phyloP scores from a whole-genome alignment of 73 alveolate species.

The Blepharisma japonicum region DNA sequence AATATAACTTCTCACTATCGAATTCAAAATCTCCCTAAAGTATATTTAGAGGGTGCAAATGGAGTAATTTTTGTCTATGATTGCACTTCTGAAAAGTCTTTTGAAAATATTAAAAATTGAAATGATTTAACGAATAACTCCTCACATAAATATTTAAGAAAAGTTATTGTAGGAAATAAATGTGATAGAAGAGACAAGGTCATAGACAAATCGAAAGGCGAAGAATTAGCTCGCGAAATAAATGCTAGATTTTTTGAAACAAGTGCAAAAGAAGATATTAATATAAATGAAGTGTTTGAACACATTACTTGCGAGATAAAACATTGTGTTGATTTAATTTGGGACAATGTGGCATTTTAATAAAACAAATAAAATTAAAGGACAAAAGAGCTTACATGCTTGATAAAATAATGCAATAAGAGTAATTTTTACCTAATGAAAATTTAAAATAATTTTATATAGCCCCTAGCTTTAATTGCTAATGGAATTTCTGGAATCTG shows the following conservation, averaged over 20 bases:
- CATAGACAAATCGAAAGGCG: not conserved
- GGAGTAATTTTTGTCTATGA: constrained; percentile 66
- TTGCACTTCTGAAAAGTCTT: constrained; percentile 53
- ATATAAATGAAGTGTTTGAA: not conserved
- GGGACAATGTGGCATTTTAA: too few relatives aligned
- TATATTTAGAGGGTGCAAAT: constrained; percentile 52
- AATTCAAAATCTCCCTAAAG: constrained; percentile 60
- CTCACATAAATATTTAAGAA: constrained; percentile 26
- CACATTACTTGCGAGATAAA: not conserved
- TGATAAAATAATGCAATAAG: too few relatives aligned
- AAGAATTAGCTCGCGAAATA: not conserved
- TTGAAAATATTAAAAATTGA: constrained; percentile 60
- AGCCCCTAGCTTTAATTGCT: too few relatives aligned
- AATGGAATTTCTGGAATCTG: too few relatives aligned
- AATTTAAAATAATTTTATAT: too few relatives aligned
- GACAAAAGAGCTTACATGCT: too few relatives aligned
- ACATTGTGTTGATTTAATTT: too few relatives aligned
- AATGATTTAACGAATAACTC: constrained; percentile 54
- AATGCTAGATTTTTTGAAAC: not conserved
- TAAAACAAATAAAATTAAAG: too few relatives aligned
- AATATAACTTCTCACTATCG: constrained; percentile 69
- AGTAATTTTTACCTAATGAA: too few relatives aligned
- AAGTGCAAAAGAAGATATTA: not conserved
- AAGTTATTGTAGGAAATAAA: constrained; percentile 46
- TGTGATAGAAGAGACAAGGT: constrained; percentile 23